Evolutionary conservation across 2,329 filamentous ascomycete genomes (phyloP).

Genomic region (Fusarium equiseti): DNA sequence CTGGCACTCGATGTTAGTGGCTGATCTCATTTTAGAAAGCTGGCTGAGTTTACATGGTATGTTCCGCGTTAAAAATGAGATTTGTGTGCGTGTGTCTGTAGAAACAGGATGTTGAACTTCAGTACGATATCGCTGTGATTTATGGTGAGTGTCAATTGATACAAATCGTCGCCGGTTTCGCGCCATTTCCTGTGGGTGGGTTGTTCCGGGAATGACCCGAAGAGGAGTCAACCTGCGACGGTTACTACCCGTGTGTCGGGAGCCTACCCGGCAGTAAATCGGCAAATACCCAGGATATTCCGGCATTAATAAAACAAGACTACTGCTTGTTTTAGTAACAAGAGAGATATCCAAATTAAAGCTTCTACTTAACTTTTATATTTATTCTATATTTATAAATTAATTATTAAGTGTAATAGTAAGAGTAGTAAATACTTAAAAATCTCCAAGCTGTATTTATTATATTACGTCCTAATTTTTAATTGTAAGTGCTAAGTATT

Average conservation of each 20-base stretch:
- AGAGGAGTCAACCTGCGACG: not conserved
- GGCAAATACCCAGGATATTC: not conserved
- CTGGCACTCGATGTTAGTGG: not conserved
- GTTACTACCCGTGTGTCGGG: conserved; percentile 1
- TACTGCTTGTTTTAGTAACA: not conserved
- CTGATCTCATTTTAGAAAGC: rapidly evolving
- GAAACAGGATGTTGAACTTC: not conserved
- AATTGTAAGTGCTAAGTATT: too few relatives aligned
- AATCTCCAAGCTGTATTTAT: too few relatives aligned
- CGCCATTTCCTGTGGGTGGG: not conserved
- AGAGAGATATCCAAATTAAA: not conserved
- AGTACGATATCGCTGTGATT: rapidly evolving
- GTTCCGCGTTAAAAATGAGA: not conserved
- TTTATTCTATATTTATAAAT: too few relatives aligned
- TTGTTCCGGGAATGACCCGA: not conserved
- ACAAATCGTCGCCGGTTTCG: not conserved
- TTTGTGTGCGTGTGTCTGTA: not conserved
- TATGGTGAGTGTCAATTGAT: not conserved
- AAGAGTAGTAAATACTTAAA: too few relatives aligned
- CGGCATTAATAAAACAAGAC: not conserved
- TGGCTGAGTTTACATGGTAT: not conserved
- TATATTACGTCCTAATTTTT: too few relatives aligned
- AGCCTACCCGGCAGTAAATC: not conserved
- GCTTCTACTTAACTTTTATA: not conserved
- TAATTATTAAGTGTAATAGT: too few relatives aligned